Base-by-base conservation (phyloP, 192 early-diverging fungal genomes). In the Coemansia sp. region DNA sequence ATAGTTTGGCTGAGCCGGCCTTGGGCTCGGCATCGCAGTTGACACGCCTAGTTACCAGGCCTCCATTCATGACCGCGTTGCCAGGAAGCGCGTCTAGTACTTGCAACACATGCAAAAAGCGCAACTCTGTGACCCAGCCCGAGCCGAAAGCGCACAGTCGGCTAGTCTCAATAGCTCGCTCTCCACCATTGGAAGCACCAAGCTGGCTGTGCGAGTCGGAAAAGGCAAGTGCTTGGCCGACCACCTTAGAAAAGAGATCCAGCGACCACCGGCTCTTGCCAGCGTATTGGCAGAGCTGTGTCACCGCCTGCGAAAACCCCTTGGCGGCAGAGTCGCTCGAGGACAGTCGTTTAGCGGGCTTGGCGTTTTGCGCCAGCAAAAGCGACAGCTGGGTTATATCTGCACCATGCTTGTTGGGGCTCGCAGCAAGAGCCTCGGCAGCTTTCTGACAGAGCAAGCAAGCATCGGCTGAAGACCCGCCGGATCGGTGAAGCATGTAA, bases 401-500 rank as follows among this genome's bases (percentile, higher is more conserved):
- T 0, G 70, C 55, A 28, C 50, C 60, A 11, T 69, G 56, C n/a
- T 37, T 42, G 1, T 26, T 43, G 7, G 70, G 21, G 21, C 68
- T 63, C 0, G 37, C 36, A n/a, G 34, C 50, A 43, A 82, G 53
- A 14, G 74, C 74, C 36, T 47, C 65, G 2, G 74, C 67, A 2
- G 79, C 79, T 53, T 73, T 70, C 21, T 60, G 64, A 21, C 73
- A 81, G 39, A 69, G 73, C 36, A 14, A 23, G 45, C 72, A 70
- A 14, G 33, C 38, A 8, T 68, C 38, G 5, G 43, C 35, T 12
- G 64, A 45, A 6, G 56, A 11, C 36, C 20, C 53, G 11, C 18
- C 12, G 39, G 47, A 61, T 6, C 42, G 31, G 38, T 55, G 64
- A 20, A 81, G 67, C 37, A 82, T 26, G 33, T 72, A 65, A 16